Base-by-base conservation (phyloP, 148 eudicot genomes). In the Rhododendron henanense region DNA sequence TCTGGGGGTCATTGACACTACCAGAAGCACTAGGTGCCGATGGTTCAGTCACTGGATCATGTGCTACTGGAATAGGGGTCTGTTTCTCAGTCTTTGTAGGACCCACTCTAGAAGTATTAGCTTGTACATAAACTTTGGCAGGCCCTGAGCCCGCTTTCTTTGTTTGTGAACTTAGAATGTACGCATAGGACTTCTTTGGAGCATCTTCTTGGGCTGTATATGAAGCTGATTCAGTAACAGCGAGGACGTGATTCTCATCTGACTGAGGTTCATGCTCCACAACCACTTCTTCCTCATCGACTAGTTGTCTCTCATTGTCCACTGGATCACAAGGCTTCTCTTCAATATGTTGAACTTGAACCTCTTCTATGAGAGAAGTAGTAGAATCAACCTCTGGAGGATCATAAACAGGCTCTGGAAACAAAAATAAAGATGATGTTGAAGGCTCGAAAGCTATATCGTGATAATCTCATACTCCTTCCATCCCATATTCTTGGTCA, bases 171-270 rank as follows among this genome's bases (percentile, higher is more conserved):
- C 92, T 92, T 67, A 94, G 87, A 87, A 94, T 92, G 25, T 92
- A 94, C 19, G 96, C 96, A 88, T 94, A 94, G 16, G 96, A 94
- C 81, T 90, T 92, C 88, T 92, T 92, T 75, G 88, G 90, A 89
- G 88, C 86, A 88, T 90, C 92, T 39, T 92, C 95, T 75, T 83
- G 87, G 75, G 89, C 85, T 81, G 87, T 65, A 59, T 88, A 85
- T 79, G 90, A 67, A 79, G 48, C 87, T 85, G 91, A 82, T 65
- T 90, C 92, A 48, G 87, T 57, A 76, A 51, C 88, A 55, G 57
- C 81, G 13, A 89, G 81, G 51, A 80, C 13, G 78, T 90, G 86
- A 79, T 86, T 91, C 82, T 89, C 89, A 85, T 11, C 86, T n/a
- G 87, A 47, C 47, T 86, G 90, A 79, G 94, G 69, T 61, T 89